A percentile compares a stretch with the other conserved stretches of the same genome.
Evolutionary conservation across 1,284 basidiomycete genomes (phyloP).

Genomic region (Irpex sp.): DNA sequence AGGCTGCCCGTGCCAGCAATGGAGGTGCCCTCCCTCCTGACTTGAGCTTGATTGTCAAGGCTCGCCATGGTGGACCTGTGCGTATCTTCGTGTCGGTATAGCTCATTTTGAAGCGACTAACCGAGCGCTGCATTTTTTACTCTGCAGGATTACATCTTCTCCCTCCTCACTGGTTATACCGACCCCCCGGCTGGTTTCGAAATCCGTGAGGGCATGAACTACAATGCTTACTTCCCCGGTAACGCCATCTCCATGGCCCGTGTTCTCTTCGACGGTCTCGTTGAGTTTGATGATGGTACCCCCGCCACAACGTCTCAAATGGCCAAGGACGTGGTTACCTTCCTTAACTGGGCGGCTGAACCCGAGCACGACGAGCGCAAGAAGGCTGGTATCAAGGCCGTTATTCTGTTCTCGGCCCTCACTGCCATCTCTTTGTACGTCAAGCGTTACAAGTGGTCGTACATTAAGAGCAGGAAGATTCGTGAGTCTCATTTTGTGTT

Average conservation of each 20-base stretch:
- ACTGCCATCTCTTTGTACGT: slow-evolving; percentile 83
- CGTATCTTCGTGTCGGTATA: slow-evolving; percentile 26
- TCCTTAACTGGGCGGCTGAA: slow-evolving; percentile 94
- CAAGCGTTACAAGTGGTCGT: slow-evolving; percentile 94
- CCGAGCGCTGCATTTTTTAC: neutral
- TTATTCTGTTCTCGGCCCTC: slow-evolving; percentile 85
- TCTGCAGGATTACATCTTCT: slow-evolving; percentile 90
- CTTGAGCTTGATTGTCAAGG: slow-evolving; percentile 96
- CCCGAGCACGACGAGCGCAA: slow-evolving; percentile 98
- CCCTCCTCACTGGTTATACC: slow-evolving; percentile 95
- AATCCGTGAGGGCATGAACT: slow-evolving; percentile 96
- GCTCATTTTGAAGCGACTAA: neutral
- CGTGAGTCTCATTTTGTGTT: slow-evolving; percentile 44
- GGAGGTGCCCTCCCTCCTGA: slow-evolving; percentile 96
- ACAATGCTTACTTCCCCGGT: slow-evolving; percentile 97
- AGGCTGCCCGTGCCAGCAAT: slow-evolving; percentile 94
- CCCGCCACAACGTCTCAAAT: slow-evolving; percentile 98
- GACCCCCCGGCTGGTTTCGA: slow-evolving; percentile 97
- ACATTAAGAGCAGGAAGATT: slow-evolving; percentile 91
- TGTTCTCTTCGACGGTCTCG: slow-evolving; percentile 91
- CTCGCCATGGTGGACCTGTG: slow-evolving; percentile 94
- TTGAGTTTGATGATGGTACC: slow-evolving; percentile 96
- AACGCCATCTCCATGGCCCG: slow-evolving; percentile 99
- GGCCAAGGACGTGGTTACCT: slow-evolving; percentile 98
- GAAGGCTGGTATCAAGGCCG: slow-evolving; percentile 91